These are phyloP conservation scores for Silene vulgaris DNA, from an alignment of 179 eudicot genomes.

Conservation along the genomic window DNA sequence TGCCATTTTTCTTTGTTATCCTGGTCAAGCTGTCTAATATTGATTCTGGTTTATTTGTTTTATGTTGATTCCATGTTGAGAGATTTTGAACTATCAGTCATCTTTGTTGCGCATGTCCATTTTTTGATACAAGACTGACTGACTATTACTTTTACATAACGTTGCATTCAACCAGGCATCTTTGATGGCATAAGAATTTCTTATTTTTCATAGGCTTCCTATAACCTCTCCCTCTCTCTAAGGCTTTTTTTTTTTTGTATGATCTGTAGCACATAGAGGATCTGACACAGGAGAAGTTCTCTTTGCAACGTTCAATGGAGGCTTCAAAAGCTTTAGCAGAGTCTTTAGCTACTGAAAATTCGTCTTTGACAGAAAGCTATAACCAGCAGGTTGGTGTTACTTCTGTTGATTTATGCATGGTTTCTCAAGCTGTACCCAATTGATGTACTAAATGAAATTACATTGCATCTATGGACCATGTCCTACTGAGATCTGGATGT, in stretches of 20 bases:
- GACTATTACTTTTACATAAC: neutral
- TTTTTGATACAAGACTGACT: neutral
- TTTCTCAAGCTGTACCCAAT: neutral
- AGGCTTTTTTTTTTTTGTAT: slow-evolving; percentile 4
- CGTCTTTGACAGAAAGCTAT: slow-evolving; percentile 81
- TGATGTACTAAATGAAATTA: neutral
- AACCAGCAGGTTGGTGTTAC: slow-evolving; percentile 72
- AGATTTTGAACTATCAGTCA: neutral
- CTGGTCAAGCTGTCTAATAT: neutral
- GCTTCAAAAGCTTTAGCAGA: slow-evolving; percentile 78
- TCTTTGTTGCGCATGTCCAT: neutral
- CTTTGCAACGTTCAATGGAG: slow-evolving; percentile 91
- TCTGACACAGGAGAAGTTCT: slow-evolving; percentile 87
- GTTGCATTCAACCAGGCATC: neutral
- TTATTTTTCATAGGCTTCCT: neutral
- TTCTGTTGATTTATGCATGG: slow-evolving; percentile 6
- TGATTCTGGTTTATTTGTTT: too few species aligned
- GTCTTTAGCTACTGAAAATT: slow-evolving; percentile 89
- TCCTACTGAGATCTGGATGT: neutral
- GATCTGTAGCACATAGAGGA: slow-evolving; percentile 88
- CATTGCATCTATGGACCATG: neutral
- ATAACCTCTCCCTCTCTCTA: neutral
- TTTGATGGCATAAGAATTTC: neutral
- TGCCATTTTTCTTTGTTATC: slow-evolving; percentile 7
- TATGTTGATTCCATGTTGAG: neutral